Conservation (phyloP, 2,329 filamentous ascomycete species). For the Epichloe amarillans region DNA sequence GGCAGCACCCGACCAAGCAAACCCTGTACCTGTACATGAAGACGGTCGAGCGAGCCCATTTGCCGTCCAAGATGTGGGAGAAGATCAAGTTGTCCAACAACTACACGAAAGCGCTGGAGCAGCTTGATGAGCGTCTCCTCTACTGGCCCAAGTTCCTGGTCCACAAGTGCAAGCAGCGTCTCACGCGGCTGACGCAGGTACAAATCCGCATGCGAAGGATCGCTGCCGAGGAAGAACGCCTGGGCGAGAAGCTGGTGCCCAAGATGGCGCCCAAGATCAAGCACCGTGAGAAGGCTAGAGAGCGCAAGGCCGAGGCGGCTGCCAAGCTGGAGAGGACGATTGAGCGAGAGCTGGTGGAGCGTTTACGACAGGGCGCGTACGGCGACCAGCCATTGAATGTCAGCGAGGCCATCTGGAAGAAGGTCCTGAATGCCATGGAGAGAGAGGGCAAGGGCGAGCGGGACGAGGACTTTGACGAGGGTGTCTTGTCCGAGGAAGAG, state of each 20-base stretch:
- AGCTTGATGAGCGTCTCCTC: constrained; percentile 73
- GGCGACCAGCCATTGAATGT: constrained; percentile 91
- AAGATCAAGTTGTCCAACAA: constrained; percentile 80
- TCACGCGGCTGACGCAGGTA: constrained; percentile 86
- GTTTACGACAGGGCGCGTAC: constrained; percentile 83
- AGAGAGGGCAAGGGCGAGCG: constrained; percentile 67
- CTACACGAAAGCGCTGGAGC: constrained; percentile 77
- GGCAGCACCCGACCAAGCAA: constrained; percentile 67
- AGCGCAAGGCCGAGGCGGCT: constrained; percentile 64
- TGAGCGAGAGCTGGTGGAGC: constrained; percentile 85
- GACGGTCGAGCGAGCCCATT: constrained; percentile 75
- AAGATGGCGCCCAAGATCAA: constrained; percentile 84
- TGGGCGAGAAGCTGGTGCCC: constrained; percentile 80
- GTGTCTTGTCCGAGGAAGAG: constrained; percentile 66
- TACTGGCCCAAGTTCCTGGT: constrained; percentile 92
- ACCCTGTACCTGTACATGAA: constrained; percentile 95
- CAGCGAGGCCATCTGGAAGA: constrained; percentile 92
- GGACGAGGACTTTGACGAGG: constrained; percentile 81
- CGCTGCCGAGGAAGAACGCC: constrained; percentile 74
- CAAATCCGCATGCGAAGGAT: constrained; percentile 67
- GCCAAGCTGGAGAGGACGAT: constrained; percentile 94
- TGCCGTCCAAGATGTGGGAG: constrained; percentile 90
- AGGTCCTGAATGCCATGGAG: constrained; percentile 84
- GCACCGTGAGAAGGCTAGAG: constrained; percentile 60
- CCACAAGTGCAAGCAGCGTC: constrained; percentile 92